Base-by-base conservation (phyloP, 2,329 filamentous ascomycete genomes). In the Chaetomium olivaceum region DNA sequence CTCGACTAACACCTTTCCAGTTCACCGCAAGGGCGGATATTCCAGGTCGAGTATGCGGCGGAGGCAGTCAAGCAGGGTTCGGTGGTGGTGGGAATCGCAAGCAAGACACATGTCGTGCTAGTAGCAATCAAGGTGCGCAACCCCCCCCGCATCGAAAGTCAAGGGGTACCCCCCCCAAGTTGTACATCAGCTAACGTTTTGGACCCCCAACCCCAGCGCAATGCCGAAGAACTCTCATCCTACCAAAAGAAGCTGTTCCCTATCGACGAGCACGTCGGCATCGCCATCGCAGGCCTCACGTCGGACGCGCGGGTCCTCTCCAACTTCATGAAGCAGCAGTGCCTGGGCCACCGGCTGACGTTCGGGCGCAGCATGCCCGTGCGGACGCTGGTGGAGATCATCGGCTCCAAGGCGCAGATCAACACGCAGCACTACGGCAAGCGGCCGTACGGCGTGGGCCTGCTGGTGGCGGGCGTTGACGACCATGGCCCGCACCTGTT, bases 241-340 rank as follows among this genome's bases (percentile, higher is more conserved):
- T 99, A 99, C 87, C 95, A 99, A 83, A 97, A 97, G 87, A 99
- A 99, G 85, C 89, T 99, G 77, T 97, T 99, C 80, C 87, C 90
- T 74, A 90, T 99, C 81, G 95, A 99, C 80, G 91, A 94, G 75
- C 95, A 99, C 80, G 90, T 95, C 74, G 95, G 93, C 72, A 89
- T 99, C 75, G 93, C 94, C 75, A 96, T 99, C 75, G 95, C 95
- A 72, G 95, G 95, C 74, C 91, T 99, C 69, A 95, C 95, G 72
- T 97, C 94, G 66, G 95, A 99, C 80, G 95, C 94, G 77, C 95
- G 95, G 76, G 95, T 99, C 74, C 93, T 99, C 74, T 97, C 93
- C 85, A 99, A 99, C 87, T 99, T 97, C 85, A 98, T 99, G 94
- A 98, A 97, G 85, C 93, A 97, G 82, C 95, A 98, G 82, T 96